Conservation (phyloP, 306 rosid species). For the Lithocarpus polystachyus region DNA sequence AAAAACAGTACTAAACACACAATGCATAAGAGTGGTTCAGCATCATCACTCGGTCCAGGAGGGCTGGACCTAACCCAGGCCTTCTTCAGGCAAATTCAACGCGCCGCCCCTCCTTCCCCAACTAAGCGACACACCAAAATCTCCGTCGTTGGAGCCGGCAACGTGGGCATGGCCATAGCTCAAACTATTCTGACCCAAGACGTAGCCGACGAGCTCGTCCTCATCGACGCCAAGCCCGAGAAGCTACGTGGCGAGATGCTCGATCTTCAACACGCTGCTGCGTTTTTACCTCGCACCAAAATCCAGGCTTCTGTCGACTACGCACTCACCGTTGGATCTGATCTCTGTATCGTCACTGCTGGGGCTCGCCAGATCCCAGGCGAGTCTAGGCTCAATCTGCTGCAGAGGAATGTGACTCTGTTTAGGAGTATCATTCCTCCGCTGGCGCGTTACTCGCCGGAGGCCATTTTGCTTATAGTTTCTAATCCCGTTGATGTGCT, state of each 20-base stretch:
- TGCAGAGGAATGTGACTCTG: constrained; percentile 72
- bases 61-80: constrained; percentile 65
- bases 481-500: constrained; percentile 87
- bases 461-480: constrained; percentile 55
- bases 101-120: constrained; percentile 56
- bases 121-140: constrained; percentile 61
- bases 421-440: constrained; percentile 65
- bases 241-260: constrained; percentile 95
- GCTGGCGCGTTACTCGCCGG: constrained; percentile 55
- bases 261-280: constrained; percentile 92
- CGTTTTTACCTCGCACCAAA: constrained; percentile 88
- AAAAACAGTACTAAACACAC: neutral
- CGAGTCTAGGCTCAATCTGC: constrained; percentile 72
- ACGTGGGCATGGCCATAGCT: constrained; percentile 98
- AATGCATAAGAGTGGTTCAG: constrained; percentile 63
- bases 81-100: constrained; percentile 59
- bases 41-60: constrained; percentile 61
- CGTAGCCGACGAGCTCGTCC: constrained; percentile 72
- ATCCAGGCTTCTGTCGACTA: constrained; percentile 74
- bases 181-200: constrained; percentile 91
- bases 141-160: constrained; percentile 81
- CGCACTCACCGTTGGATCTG: constrained; percentile 59
- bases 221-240: constrained; percentile 65
- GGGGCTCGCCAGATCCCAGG: constrained; percentile 77
- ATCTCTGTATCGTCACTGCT: constrained; percentile 88